phyloP scores from a whole-genome alignment of 345 rosid genomes.

The Brassica juncea region DNA sequence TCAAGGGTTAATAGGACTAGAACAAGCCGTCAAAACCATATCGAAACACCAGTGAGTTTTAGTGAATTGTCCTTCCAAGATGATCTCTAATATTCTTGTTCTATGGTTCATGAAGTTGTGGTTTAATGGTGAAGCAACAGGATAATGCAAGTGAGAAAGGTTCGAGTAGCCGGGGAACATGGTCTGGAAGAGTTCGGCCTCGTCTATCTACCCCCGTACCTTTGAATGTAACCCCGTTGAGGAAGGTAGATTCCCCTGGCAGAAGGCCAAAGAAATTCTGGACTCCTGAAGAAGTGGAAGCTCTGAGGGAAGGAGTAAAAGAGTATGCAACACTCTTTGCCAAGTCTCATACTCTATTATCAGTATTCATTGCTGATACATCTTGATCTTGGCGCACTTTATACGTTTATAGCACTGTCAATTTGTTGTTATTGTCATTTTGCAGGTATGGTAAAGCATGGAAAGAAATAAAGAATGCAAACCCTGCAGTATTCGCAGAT shows the following conservation, averaged over 20 bases:
- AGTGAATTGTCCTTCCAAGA: not conserved
- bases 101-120: slow-evolving; percentile 18
- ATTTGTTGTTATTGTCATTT: slow-evolving; percentile 2
- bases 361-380: not conserved
- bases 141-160: slow-evolving; percentile 25
- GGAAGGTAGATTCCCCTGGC: not conserved
- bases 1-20: slow-evolving; percentile 8
- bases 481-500: slow-evolving; percentile 32
- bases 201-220: slow-evolving; percentile 11
- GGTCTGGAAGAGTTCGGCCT: slow-evolving; percentile 35
- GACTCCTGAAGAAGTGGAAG: slow-evolving; percentile 38
- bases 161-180: slow-evolving; percentile 25
- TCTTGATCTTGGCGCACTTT: slow-evolving; percentile 18
- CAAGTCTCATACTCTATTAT: not conserved
- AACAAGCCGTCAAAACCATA: slow-evolving; percentile 3
- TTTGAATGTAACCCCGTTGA: slow-evolving; percentile 34
- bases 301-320: slow-evolving; percentile 40
- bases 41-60: slow-evolving; percentile 8
- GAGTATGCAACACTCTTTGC: slow-evolving; percentile 31
- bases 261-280: slow-evolving; percentile 35
- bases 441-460: slow-evolving; percentile 36
- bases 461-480: slow-evolving; percentile 37
- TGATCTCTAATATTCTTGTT: not conserved
- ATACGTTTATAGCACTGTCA: slow-evolving; percentile 4
- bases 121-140: slow-evolving; percentile 25